A percentile compares a stretch with the other conserved stretches of the same genome.
Conservation (phyloP, 257 asterid genomes). For the Solanum piurae region DNA sequence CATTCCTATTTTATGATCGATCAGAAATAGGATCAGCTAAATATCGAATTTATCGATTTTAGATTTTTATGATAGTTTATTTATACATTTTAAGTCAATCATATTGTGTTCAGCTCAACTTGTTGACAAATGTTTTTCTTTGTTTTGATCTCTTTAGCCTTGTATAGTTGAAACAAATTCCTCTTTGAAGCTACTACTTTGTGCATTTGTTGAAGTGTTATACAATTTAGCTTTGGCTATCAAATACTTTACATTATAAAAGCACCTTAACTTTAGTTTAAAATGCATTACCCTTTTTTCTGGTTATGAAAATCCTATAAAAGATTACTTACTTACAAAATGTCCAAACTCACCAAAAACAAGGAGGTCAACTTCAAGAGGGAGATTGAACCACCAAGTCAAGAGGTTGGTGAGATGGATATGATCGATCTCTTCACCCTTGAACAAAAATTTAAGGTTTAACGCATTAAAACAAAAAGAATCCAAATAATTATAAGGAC, state of each 20-base stretch:
- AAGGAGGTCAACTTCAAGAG: not conserved
- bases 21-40: not conserved
- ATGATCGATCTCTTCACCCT: not conserved
- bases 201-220: not conserved
- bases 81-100: not conserved
- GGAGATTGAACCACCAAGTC: not conserved
- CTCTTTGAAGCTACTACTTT: not conserved
- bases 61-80: not conserved
- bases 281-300: not conserved
- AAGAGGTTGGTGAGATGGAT: not conserved
- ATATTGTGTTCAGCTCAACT: not conserved
- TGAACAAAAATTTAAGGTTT: not conserved
- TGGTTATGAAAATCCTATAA: not conserved
- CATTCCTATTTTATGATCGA: not conserved
- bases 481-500: not conserved
- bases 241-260: not conserved
- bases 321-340: not conserved
- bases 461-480: not conserved
- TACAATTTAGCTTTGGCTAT: not conserved
- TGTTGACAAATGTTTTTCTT: not conserved
- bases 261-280: not conserved
- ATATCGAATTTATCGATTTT: not conserved
- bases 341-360: not conserved
- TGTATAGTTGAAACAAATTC: not conserved
- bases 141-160: not conserved